Conservation (phyloP, 495 filamentous ascomycete species). For the Tuber magnatum region DNA sequence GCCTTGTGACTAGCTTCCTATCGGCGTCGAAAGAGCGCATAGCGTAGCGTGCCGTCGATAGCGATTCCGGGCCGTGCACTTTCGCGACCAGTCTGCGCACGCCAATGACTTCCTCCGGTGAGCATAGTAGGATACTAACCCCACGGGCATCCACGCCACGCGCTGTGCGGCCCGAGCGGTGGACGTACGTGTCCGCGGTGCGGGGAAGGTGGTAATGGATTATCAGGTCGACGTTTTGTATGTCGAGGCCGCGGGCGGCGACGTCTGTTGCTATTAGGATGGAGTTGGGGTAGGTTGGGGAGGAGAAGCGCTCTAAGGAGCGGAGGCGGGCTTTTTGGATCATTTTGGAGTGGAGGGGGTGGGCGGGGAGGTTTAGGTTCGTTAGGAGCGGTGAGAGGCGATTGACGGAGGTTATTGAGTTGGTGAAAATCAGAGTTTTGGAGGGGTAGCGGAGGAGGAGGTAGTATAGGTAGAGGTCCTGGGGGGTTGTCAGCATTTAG, state of each 20-base stretch:
- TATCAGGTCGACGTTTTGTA: slow-evolving; percentile 75
- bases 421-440: slow-evolving; percentile 82
- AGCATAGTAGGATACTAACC: slow-evolving; percentile 76
- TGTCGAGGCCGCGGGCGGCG: slow-evolving; percentile 92
- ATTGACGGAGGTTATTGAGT: slow-evolving; percentile 87
- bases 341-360: slow-evolving; percentile 87
- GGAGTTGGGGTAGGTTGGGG: slow-evolving; percentile 50
- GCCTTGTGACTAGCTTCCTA: slow-evolving; percentile 62
- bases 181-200: slow-evolving; percentile 86
- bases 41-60: slow-evolving; percentile 44
- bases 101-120: slow-evolving; percentile 80
- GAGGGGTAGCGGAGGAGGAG: slow-evolving; percentile 75
- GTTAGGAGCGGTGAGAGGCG: slow-evolving; percentile 80
- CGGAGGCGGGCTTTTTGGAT: slow-evolving; percentile 91
- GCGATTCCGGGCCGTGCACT: slow-evolving; percentile 54
- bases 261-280: slow-evolving; percentile 93
- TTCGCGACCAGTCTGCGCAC: slow-evolving; percentile 78
- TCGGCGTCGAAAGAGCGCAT: slow-evolving; percentile 68
- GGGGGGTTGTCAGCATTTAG: slow-evolving; percentile 23
- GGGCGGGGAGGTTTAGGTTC: slow-evolving; percentile 67
- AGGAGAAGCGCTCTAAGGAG: slow-evolving; percentile 83
- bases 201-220: slow-evolving; percentile 94
- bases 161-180: slow-evolving; percentile 90
- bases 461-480: slow-evolving; percentile 90
- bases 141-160: slow-evolving; percentile 64